A percentile compares a stretch with the other conserved stretches of the same genome.
phyloP scores from a whole-genome alignment of 2,329 filamentous ascomycete genomes.

The Verticillium klebahnii region DNA sequence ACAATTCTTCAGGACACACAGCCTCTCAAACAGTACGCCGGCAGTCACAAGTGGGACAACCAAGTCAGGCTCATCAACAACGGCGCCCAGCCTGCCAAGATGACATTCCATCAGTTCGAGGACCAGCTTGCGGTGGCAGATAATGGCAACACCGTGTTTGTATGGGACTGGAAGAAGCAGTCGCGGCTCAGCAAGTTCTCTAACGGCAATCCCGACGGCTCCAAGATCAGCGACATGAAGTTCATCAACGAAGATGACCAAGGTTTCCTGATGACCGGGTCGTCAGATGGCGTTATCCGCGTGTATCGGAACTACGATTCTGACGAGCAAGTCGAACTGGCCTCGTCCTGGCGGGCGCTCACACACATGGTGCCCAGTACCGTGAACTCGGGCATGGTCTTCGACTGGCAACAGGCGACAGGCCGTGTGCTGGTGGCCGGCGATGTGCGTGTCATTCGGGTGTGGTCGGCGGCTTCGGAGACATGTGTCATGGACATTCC shows the following conservation, averaged over 20 bases:
- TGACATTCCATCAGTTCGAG: slow-evolving; percentile 98
- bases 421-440: slow-evolving; percentile 93
- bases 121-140: slow-evolving; percentile 92
- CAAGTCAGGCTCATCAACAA: slow-evolving; percentile 83
- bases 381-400: slow-evolving; percentile 90
- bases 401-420: slow-evolving; percentile 98
- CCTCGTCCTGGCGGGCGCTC: slow-evolving; percentile 85
- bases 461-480: slow-evolving; percentile 94
- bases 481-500: slow-evolving; percentile 92
- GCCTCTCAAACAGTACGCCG: slow-evolving; percentile 84
- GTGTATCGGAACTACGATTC: slow-evolving; percentile 91
- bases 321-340: slow-evolving; percentile 71
- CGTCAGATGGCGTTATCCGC: slow-evolving; percentile 89
- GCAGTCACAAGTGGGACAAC: slow-evolving; percentile 81
- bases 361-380: slow-evolving; percentile 93
- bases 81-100: slow-evolving; percentile 79
- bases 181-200: slow-evolving; percentile 78
- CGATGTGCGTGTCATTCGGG: slow-evolving; percentile 89
- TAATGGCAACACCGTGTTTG: slow-evolving; percentile 80
- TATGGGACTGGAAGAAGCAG: slow-evolving; percentile 90
- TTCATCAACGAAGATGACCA: slow-evolving; percentile 99
- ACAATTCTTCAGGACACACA: slow-evolving; percentile 88
- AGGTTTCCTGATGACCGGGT: slow-evolving; percentile 89
- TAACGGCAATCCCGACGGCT: slow-evolving; percentile 88
- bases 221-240: slow-evolving; percentile 88